A percentile compares a stretch with the other conserved stretches of the same genome.
Conservation (phyloP, 1,284 basidiomycete genomes). For the Apiotrichum gracile region DNA sequence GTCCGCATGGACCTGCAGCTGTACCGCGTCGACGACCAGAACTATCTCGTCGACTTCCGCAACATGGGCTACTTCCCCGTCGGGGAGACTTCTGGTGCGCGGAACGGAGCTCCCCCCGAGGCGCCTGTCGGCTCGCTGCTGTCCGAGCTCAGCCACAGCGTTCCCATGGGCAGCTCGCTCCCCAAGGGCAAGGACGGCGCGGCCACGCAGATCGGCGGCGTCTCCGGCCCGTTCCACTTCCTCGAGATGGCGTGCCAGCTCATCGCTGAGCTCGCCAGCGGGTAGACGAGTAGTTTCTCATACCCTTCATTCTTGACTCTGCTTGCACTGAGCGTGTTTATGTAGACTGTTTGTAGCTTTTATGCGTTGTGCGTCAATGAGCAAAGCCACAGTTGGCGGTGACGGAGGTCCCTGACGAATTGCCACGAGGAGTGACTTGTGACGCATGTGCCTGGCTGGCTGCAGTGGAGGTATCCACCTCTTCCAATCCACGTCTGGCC, state of each 20-base stretch:
- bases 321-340: not conserved
- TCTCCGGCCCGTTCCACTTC: conserved; percentile 86
- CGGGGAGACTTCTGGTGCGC: conserved; percentile 33
- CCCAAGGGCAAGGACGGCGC: conserved; percentile 26
- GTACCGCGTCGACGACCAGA: conserved; percentile 90
- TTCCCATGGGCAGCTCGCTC: not conserved
- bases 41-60: conserved; percentile 97
- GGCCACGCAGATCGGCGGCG: conserved; percentile 60
- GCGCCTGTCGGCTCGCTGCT: not conserved
- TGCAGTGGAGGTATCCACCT: too few relatives aligned
- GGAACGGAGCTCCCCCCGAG: conserved; percentile 62
- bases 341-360: conserved; percentile 3
- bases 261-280: conserved; percentile 50
- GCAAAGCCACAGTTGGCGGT: too few relatives aligned
- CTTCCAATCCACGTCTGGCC: too few relatives aligned
- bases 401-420: too few relatives aligned
- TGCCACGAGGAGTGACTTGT: too few relatives aligned
- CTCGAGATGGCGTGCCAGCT: conserved; percentile 81
- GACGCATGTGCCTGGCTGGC: too few relatives aligned
- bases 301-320: not conserved
- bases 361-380: not conserved
- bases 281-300: not conserved
- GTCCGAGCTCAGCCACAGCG: not conserved
- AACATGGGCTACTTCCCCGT: conserved; percentile 83
- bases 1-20: conserved; percentile 96